Conservation (phyloP, 192 early-diverging fungal genomes). For the Linnemannia hyalina region DNA sequence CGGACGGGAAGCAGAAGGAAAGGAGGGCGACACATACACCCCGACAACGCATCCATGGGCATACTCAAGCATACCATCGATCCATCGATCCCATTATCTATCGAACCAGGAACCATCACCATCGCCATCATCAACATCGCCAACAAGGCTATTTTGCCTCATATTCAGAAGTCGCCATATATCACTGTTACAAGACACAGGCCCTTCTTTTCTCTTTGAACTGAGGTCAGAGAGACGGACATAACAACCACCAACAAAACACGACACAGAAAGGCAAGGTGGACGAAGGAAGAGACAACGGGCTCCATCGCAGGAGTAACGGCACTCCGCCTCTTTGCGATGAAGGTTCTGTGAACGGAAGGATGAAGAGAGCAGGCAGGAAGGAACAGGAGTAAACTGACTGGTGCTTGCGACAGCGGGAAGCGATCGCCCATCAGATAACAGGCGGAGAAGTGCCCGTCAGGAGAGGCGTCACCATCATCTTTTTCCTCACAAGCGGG, state of each 20-base stretch:
- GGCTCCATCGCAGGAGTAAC: conserved; percentile 1
- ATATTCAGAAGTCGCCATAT: background rate
- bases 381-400: background rate
- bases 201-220: background rate
- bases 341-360: background rate
- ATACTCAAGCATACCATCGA: background rate
- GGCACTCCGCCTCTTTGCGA: background rate
- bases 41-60: background rate
- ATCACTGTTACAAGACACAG: background rate
- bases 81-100: conserved; percentile 9
- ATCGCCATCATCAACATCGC: background rate
- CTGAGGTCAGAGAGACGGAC: background rate
- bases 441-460: background rate
- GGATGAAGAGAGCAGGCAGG: background rate
- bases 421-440: background rate
- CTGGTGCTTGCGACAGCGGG: background rate
- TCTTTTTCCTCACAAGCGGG: background rate
- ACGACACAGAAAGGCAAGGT: background rate
- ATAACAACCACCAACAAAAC: background rate
- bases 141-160: background rate
- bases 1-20: background rate
- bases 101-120: background rate
- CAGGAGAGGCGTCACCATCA: conserved; percentile 3
- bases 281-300: background rate
- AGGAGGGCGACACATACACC: background rate